phyloP scores from a whole-genome alignment of 139 green algal genomes.

The Pycnococcus provasolii region DNA sequence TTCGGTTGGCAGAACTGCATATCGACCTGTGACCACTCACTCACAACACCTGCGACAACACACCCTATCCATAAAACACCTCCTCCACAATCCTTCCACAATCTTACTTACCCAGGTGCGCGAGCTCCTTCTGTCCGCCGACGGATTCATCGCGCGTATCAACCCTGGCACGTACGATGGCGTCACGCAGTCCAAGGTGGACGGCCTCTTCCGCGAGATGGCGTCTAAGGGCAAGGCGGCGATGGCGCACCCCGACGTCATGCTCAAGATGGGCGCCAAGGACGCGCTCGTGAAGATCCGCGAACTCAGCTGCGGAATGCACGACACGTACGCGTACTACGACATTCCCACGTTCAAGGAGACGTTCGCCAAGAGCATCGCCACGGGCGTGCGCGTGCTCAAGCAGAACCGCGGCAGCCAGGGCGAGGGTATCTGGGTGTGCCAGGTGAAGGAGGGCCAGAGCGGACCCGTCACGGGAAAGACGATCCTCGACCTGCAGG shows the following conservation, averaged over 20 bases:
- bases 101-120: too few relatives aligned
- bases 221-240: not conserved
- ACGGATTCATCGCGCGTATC: constrained; percentile 29
- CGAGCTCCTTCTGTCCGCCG: not conserved
- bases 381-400: constrained; percentile 19
- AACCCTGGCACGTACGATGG: constrained; percentile 28
- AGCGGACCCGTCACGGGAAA: constrained; percentile 15
- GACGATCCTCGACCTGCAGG: constrained; percentile 24
- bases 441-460: constrained; percentile 24
- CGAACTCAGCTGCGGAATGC: constrained; percentile 21
- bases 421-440: constrained; percentile 34
- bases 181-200: constrained; percentile 10
- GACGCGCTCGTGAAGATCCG: constrained; percentile 24
- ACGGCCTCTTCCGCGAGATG: constrained; percentile 8
- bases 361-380: constrained; percentile 31
- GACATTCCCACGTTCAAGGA: constrained; percentile 28
- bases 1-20: too few relatives aligned
- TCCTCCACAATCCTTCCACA: too few relatives aligned
- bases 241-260: constrained; percentile 18
- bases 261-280: constrained; percentile 27
- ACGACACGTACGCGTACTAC: constrained; percentile 32
- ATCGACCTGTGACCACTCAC: too few relatives aligned
- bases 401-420: constrained; percentile 35
- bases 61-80: too few relatives aligned
- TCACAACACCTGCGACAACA: too few relatives aligned